Conservation (phyloP, 768 basidiomycete species). For the Phaeotremella fagi region DNA sequence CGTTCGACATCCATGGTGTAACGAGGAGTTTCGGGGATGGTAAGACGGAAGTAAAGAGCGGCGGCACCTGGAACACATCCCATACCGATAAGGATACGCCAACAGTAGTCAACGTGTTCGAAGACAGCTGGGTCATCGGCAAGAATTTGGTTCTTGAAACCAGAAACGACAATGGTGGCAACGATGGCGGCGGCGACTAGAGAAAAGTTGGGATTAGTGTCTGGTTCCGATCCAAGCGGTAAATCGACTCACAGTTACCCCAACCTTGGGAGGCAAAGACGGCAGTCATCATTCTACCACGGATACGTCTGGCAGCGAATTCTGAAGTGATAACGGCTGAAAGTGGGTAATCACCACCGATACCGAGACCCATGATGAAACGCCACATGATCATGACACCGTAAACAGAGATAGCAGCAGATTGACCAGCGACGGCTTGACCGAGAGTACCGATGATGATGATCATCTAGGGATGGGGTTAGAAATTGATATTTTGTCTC, state of each 20-base stretch:
- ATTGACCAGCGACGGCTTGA: constrained; percentile 62
- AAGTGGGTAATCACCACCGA: constrained; percentile 85
- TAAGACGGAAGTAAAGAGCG: constrained; percentile 86
- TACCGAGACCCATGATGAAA: constrained; percentile 72
- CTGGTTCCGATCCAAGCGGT: neutral
- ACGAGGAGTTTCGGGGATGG: constrained; percentile 87
- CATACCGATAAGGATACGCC: constrained; percentile 83
- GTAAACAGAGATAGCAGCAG: constrained; percentile 64
- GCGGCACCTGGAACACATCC: constrained; percentile 75
- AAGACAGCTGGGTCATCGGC: constrained; percentile 50
- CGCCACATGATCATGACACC: constrained; percentile 79
- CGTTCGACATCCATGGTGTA: constrained; percentile 87
- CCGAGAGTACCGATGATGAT: constrained; percentile 49
- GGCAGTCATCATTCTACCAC: constrained; percentile 83
- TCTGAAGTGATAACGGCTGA: constrained; percentile 80
- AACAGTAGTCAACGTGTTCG: constrained; percentile 65
- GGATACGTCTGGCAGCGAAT: constrained; percentile 69
- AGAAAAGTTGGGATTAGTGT: constrained; percentile 24
- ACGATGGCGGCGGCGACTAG: constrained; percentile 62
- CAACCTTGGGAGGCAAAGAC: constrained; percentile 83
- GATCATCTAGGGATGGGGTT: constrained; percentile 33
- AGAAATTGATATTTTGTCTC: neutral
- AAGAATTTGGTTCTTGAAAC: constrained; percentile 63
- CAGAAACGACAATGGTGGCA: constrained; percentile 60
- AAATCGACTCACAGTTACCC: constrained; percentile 64